Evolutionary conservation across 179 eudicot species (phyloP), one percentile per base, ranked within the genome.

Genomic region (Pouteria campechiana): DNA sequence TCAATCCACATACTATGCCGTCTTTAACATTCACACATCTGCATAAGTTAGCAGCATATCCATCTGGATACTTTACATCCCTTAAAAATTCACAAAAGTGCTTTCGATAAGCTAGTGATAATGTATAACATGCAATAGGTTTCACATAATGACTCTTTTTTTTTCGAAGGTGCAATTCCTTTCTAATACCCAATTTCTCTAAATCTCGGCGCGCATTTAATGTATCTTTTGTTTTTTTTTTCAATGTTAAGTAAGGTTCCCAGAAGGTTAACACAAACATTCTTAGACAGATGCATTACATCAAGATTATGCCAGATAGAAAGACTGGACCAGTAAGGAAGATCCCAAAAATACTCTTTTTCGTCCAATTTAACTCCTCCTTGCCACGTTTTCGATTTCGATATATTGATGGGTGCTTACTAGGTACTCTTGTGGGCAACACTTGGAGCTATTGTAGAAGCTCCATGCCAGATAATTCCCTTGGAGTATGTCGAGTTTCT

Each of bases 241-340:
- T 47, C 11, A 5, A 36, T 17, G 15, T 38, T 37, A 19, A 52
- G 43, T 5, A 64, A 36, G n/a, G 52, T 57, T 8, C 58, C 59
- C 5, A 52, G 10, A 9, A 64, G 7, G 4, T 24, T 64, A 25
- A 56, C 63, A 56, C 37, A 51, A 3, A 55, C 23, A 29, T 55
- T 55, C 30, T 63, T 57, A 12, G 36, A 33, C 7, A 47, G 41
- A 8, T 61, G 60, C 60, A 47, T 53, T 14, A 47, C 34, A 25
- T 54, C 63, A 52, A 63, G 17, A 16, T 17, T 21, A 37, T 54
- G 52, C 5, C 46, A 17, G 7, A 61, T 23, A 4, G 34, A 2
- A 2, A 48, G n/a, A 13, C 37, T 37, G 5, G 31, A 34, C 66
- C 63, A 66, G 34, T 66, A 66, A 7, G 72, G 65, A 13, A 49